phyloP scores from a whole-genome alignment of 148 eudicot species.

The Chenopodium formosanum region DNA sequence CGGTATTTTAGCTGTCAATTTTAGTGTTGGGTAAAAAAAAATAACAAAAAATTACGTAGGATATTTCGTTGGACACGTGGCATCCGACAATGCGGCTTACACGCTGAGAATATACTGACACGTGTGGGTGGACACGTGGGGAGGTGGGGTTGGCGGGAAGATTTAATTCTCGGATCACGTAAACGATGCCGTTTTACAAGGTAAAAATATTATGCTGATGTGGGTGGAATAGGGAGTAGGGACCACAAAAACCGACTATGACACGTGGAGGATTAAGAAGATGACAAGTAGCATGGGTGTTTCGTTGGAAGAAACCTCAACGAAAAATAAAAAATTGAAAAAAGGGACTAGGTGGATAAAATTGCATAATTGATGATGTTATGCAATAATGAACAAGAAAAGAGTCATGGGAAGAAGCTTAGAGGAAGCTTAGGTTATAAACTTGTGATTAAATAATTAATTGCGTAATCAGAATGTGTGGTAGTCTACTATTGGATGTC shows the following conservation, averaged over 20 bases:
- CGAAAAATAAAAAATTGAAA: too few species aligned
- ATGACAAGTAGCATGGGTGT: neutral
- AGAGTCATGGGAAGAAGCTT: neutral
- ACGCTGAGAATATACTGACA: slow-evolving; percentile 17
- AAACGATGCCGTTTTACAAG: slow-evolving; percentile 26
- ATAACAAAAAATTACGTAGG: neutral
- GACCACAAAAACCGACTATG: neutral
- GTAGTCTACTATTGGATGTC: neutral
- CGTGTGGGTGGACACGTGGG: slow-evolving; percentile 31
- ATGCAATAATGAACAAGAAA: neutral
- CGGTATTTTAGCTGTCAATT: neutral
- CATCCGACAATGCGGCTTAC: slow-evolving; percentile 21
- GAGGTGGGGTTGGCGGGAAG: slow-evolving; percentile 18
- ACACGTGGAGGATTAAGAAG: neutral
- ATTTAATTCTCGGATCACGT: slow-evolving; percentile 18
- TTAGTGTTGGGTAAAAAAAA: neutral
- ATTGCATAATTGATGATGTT: neutral
- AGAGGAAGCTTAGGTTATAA: neutral
- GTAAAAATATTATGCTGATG: slow-evolving; percentile 4
- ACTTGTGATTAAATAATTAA: too few species aligned
- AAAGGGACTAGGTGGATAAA: neutral
- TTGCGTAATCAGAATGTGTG: neutral
- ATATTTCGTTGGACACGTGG: slow-evolving; percentile 22
- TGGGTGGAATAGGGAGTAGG: neutral
- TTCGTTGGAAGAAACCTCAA: neutral